Conservation (phyloP, 345 rosid species). For the Litchi chinensis region DNA sequence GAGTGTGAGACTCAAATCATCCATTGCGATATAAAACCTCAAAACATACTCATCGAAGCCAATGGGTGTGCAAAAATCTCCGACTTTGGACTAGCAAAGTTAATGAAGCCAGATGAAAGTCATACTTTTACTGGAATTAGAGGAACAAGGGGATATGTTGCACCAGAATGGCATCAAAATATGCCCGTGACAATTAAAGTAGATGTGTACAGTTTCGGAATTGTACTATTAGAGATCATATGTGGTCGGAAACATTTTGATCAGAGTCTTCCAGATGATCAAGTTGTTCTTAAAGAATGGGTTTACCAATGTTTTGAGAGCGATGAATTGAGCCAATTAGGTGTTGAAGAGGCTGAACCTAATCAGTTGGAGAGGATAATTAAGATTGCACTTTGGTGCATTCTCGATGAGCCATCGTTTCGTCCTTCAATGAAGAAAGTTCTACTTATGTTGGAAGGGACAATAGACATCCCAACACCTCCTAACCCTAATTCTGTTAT, state of each 20-base stretch:
- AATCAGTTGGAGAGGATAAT: not conserved
- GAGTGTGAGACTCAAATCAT: not conserved
- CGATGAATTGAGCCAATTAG: constrained; percentile 20
- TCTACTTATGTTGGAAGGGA: too few species aligned
- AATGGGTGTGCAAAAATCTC: not conserved
- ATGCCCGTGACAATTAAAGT: not conserved
- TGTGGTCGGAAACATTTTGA: constrained; percentile 23
- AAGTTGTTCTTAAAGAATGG: constrained; percentile 31
- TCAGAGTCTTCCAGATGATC: constrained; percentile 7
- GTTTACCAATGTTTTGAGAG: constrained; percentile 29
- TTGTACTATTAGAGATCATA: not conserved
- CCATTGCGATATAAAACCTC: not conserved
- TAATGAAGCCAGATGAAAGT: constrained; percentile 16
- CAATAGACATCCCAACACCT: too few species aligned
- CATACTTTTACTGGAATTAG: not conserved
- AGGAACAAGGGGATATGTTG: not conserved
- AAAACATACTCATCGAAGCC: not conserved
- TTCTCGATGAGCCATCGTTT: too few species aligned
- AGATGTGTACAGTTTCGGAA: not conserved
- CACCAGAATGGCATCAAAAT: constrained; percentile 34
- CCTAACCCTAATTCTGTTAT: too few species aligned
- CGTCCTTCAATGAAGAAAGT: too few species aligned
- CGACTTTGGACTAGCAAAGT: constrained; percentile 15
- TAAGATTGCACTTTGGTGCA: too few species aligned
- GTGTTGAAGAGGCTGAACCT: constrained; percentile 24